Conservation (phyloP, 306 rosid genomes). For the Lathyrus tuberosus region DNA sequence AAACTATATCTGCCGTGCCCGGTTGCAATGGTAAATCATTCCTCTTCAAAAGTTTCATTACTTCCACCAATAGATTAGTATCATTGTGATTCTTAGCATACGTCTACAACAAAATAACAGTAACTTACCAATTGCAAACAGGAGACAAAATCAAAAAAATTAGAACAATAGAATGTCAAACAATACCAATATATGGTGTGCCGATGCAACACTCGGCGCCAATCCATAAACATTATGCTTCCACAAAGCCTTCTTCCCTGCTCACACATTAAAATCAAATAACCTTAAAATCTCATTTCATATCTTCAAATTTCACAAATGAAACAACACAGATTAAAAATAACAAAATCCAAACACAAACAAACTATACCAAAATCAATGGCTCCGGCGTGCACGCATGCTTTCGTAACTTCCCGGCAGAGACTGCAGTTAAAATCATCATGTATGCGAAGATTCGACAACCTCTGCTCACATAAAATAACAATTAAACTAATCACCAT, state of each 20-base stretch:
- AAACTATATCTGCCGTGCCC: slow-evolving; percentile 93
- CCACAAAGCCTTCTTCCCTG: slow-evolving; percentile 90
- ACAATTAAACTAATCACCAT: slow-evolving; percentile 12
- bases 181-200: slow-evolving; percentile 80
- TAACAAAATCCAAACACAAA: background rate
- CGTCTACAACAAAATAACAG: slow-evolving; percentile 49
- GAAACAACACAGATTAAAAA: slow-evolving; percentile 11
- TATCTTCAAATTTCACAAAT: slow-evolving; percentile 1
- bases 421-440: slow-evolving; percentile 69
- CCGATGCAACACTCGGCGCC: slow-evolving; percentile 73
- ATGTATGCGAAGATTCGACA: slow-evolving; percentile 88
- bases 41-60: slow-evolving; percentile 74
- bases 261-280: slow-evolving; percentile 30
- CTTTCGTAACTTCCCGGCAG: slow-evolving; percentile 83
- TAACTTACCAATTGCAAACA: slow-evolving; percentile 33
- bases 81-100: slow-evolving; percentile 72
- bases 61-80: slow-evolving; percentile 67
- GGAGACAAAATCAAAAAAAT: slow-evolving; percentile 26
- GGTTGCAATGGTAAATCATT: slow-evolving; percentile 85
- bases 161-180: slow-evolving; percentile 25
- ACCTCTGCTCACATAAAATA: slow-evolving; percentile 63
- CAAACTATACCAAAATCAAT: slow-evolving; percentile 67
- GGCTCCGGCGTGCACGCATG: slow-evolving; percentile 80
- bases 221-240: slow-evolving; percentile 85
- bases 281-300: slow-evolving; percentile 25